Evolutionary conservation across 164 flowering plant genomes (phyloP).

Genomic region (Vitis amurensis): DNA sequence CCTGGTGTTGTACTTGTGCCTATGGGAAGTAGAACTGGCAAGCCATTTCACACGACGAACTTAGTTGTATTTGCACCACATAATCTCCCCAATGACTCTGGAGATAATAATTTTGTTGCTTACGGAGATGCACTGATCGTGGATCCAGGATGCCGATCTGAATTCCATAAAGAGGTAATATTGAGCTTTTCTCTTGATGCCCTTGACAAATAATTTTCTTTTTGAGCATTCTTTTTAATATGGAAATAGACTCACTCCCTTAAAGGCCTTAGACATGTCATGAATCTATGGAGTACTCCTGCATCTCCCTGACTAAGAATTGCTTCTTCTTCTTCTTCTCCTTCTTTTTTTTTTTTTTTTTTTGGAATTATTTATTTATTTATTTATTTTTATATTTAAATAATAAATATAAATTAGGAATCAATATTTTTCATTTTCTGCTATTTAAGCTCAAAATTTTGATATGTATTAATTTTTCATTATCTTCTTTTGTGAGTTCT

Average conservation of each 20-base stretch:
- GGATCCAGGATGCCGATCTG: conserved; percentile 84
- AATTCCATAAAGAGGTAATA: conserved; percentile 63
- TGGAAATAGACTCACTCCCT: background rate
- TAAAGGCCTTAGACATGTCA: background rate
- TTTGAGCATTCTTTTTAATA: background rate
- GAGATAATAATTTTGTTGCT: conserved; percentile 32
- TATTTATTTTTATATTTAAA: too few species aligned
- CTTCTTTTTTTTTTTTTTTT: background rate
- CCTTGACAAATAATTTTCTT: background rate
- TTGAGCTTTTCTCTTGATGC: background rate
- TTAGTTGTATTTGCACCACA: conserved; percentile 72
- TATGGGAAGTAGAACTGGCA: conserved; percentile 77
- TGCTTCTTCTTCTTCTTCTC: background rate
- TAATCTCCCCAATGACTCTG: conserved; percentile 21
- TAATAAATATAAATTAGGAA: background rate
- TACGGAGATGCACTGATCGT: conserved; percentile 84
- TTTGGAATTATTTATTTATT: too few species aligned
- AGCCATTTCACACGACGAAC: conserved; percentile 89
- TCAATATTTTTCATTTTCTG: background rate
- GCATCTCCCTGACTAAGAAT: background rate
- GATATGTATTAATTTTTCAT: background rate
- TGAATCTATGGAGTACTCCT: background rate
- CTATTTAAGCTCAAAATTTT: background rate
- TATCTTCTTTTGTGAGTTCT: background rate
- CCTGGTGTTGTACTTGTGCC: conserved; percentile 78